Base-by-base conservation (phyloP, 2,329 filamentous ascomycete genomes). In the Colletotrichum sp. region DNA sequence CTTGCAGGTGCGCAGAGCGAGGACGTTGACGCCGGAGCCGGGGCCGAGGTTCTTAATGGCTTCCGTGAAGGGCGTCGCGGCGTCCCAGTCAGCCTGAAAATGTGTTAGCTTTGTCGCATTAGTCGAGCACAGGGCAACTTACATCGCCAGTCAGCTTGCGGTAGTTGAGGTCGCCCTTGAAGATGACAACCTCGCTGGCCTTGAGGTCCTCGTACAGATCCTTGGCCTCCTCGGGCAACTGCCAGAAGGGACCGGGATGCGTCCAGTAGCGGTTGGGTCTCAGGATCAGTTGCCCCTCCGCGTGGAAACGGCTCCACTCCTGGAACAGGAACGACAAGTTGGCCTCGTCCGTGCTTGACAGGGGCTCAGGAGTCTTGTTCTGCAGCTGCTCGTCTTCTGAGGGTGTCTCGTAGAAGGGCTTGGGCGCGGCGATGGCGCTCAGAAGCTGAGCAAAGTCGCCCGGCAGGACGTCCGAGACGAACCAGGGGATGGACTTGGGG, bases 81-180 rank as follows among this genome's bases (percentile, higher is more conserved):
- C 90, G 79, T 96, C 92, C 97, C 97, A 99, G 74, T 88, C 88
- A 32, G 91, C 93, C 93, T 95, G 77, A 36, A 34, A 8, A 24
- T 2, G 28, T 30, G 71, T 70, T 10, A 74, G 70, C 36, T n/a
- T 16, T 26, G 34, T 21, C 15, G n/a, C n/a, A 12, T 6, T 12
- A 15, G 5, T 24, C 8, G 1, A 36, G n/a, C 32, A 12, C 6
- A 21, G 48, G 24, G 36, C 24, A 24, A 88, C 93, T 87, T 86
- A 96, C 95, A 88, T 99, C 97, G 65, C 92, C 94, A 34, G 94
- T 96, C 78, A 99, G 85, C 85, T 99, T 99, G 76, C 97, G 90
- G 85, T 98, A 99, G 86, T 99, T 99, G 79, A 99, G 84, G 83
- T 99, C 97, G 4, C 97, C 97, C 88, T 99, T 99, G 89, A 98